Base-by-base conservation (phyloP, 768 basidiomycete species). In the Tylopilus sp. region DNA sequence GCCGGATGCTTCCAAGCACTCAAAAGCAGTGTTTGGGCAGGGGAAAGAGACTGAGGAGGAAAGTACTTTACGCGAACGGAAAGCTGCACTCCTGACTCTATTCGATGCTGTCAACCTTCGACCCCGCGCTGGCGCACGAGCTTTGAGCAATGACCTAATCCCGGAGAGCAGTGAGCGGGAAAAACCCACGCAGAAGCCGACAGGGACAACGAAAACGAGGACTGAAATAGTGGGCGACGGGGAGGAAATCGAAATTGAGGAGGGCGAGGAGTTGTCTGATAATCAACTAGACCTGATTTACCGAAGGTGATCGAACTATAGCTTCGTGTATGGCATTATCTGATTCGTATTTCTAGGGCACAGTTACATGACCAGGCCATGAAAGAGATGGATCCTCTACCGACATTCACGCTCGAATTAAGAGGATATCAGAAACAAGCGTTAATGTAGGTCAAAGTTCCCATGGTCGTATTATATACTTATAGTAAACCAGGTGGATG, bases 361-460 rank as follows among this genome's bases (percentile, higher is more conserved):
- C 92, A 94, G 66, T 79, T 78, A 61, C 80, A 92, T 54, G 95
- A 97, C 64, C 79, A 72, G 24, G 72, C 73, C 14, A 80, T 98
- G 76, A 79, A 76, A 19, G 87, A 86, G 67, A 92, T 91, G 84
- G 85, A 94, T 29, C 90, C 94, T 7, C 74, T 84, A 0, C 75
- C 82, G 2, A 82, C 87, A 1, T 98, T 98, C 67, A 77, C 80
- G 1, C 72, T 95, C 31, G 84, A 76, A 3, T 71, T 96, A 25
- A 81, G 92, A 42, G 84, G 84, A 33, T 98, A 98, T 71, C 96
- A 98, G 65, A 96, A 93, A 64, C 96, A 98, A 70, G 96, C 94
- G 0, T 73, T 98, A 42, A 75, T 74, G 86, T 90, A 48, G 43
- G 84, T 69, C 19, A 14, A 33, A 24, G 16, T 9, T 46, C 26